Conservation (phyloP, 345 rosid species). For the Linum trigynum region DNA sequence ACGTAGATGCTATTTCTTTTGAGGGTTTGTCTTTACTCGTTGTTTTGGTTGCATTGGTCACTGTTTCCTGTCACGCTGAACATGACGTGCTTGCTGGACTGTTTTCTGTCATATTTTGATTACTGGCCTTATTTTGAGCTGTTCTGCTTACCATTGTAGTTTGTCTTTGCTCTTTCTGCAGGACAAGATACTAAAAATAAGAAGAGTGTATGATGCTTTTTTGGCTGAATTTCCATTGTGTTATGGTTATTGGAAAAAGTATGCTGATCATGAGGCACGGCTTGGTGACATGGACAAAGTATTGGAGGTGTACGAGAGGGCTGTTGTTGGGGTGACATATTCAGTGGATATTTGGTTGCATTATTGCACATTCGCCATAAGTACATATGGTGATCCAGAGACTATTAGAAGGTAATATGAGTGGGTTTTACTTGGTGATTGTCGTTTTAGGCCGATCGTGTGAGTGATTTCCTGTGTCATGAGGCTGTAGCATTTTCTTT, state of each 20-base stretch:
- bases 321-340: conserved; percentile 84
- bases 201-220: conserved; percentile 80
- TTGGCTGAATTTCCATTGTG: conserved; percentile 90
- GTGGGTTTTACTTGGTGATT: conserved; percentile 15
- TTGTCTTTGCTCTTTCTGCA: conserved; percentile 22
- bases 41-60: no score
- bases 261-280: conserved; percentile 91
- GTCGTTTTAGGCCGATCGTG: conserved; percentile 19
- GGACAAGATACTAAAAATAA: conserved; percentile 76
- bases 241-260: conserved; percentile 99
- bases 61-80: neutral
- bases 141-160: neutral
- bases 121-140: neutral
- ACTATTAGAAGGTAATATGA: conserved; percentile 77
- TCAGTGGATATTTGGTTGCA: conserved; percentile 98
- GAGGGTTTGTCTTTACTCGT: no score
- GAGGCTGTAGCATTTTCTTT: conserved; percentile 26
- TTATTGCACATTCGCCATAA: conserved; percentile 71
- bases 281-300: conserved; percentile 85
- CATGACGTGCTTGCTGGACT: neutral
- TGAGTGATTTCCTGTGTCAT: conserved; percentile 23
- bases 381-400: conserved; percentile 88
- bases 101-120: no score
- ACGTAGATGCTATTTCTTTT: no score
- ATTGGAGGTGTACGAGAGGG: conserved; percentile 91